A percentile compares a stretch with the other conserved stretches of the same genome.
These are phyloP conservation scores for Candida sakaeoensis DNA, from an alignment of 805 yeast genomes.

Conservation along the genomic window DNA sequence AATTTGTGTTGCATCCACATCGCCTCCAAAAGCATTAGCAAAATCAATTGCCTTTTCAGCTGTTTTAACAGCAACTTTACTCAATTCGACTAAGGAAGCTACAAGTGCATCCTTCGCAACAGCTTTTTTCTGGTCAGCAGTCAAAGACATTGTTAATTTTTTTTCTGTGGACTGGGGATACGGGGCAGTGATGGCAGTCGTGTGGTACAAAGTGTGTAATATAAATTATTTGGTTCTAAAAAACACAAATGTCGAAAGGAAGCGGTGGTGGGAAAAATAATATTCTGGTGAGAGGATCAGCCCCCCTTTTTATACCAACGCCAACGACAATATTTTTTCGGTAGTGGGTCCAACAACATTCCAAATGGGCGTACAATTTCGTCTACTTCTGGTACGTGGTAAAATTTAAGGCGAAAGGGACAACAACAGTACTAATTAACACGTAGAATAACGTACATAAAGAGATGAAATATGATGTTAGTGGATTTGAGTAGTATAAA, in stretches of 20 bases:
- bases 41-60: conserved; percentile 77
- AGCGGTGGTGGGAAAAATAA: not conserved
- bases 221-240: no score
- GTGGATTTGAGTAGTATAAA: no score
- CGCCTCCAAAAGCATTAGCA: conserved; percentile 49
- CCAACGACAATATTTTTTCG: no score
- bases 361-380: not conserved
- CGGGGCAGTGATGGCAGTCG: not conserved
- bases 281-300: not conserved
- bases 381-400: not conserved
- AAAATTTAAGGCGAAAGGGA: not conserved
- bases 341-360: not conserved
- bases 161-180: conserved; percentile 10
- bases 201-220: not conserved
- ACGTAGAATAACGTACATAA: no score
- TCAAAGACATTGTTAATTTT: conserved; percentile 14
- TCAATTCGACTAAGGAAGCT: conserved; percentile 73
- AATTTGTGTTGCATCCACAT: conserved; percentile 36
- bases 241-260: conserved; percentile 1
- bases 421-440: no score
- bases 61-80: conserved; percentile 84
- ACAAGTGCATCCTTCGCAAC: conserved; percentile 39
- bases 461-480: no score
- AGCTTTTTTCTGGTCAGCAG: conserved; percentile 12
- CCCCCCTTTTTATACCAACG: not conserved